Evolutionary conservation across 2,329 filamentous ascomycete species (phyloP).

Genomic region (Calonectria crousiana): DNA sequence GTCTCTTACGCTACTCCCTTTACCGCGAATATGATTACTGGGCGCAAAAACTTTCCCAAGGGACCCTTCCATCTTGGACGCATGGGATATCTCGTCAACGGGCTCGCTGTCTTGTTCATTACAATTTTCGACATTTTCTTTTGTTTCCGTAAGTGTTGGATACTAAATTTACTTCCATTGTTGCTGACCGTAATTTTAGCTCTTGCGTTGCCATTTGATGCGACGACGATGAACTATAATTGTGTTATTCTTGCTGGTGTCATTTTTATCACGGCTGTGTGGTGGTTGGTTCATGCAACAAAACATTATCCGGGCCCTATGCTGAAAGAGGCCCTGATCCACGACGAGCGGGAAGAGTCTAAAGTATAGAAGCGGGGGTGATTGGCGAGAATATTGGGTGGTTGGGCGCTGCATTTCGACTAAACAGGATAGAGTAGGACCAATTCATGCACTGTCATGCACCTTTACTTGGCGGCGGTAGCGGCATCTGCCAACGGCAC

Average conservation of each 20-base stretch:
- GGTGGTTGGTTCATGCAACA: constrained; percentile 38
- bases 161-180: not conserved
- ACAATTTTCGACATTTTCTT: constrained; percentile 41
- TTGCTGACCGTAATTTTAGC: constrained; percentile 27
- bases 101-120: constrained; percentile 34
- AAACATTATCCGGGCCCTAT: constrained; percentile 37
- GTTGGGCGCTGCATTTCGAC: not conserved
- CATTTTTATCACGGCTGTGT: constrained; percentile 28
- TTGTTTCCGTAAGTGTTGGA: constrained; percentile 40
- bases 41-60: constrained; percentile 28
- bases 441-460: not conserved
- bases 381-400: not conserved
- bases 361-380: not conserved
- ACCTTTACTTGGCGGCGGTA: not conserved
- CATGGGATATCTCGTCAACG: constrained; percentile 29
- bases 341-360: constrained; percentile 13
- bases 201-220: constrained; percentile 37
- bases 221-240: constrained; percentile 43
- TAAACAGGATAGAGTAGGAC: not conserved
- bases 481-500: constrained; percentile 4
- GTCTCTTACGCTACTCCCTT: constrained; percentile 43
- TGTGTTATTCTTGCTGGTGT: constrained; percentile 38
- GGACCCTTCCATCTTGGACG: constrained; percentile 34
- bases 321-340: constrained; percentile 14
- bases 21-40: constrained; percentile 31